Base-by-base conservation (phyloP, 352 stramenopile genomes). In the Globisporangium spinosum region DNA sequence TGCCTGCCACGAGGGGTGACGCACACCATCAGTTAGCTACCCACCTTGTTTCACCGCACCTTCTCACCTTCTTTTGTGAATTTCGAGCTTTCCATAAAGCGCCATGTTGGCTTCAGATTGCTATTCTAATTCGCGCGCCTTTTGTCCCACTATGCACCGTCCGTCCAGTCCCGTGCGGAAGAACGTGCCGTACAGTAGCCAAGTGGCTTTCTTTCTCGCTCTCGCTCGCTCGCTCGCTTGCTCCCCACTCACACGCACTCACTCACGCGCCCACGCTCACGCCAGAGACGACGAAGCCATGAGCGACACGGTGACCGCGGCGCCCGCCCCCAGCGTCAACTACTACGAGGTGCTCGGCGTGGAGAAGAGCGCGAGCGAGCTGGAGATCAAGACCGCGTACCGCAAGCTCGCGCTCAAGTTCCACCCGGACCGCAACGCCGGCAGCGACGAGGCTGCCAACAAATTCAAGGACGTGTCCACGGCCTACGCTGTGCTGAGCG, bases 361-460 rank as follows among this genome's bases (percentile, higher is more conserved):
- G 34, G 87, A 94, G 34, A 91, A 90, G 67, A 85, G 87, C 49
- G 79, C 90, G 40, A 95, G 87, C 40, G 88, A 96, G 73, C 80
- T 95, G 62, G 90, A 97, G 72, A 97, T 97, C 76, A 96, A 96
- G 74, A 82, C 75, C 22, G 83, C 89, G 29, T 97, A 97, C 81
- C 83, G 86, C 61, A 96, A 96, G 76, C 76, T 96, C 51, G 89
- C 88, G 65, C 85, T 96, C 71, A 95, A 97, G 75, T 93, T 91
- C 70, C 90, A 97, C 67, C 90, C 90, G 22, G 90, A 97, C 70
- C 87, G 89, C 67, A 95, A 97, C 58, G 83, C 82, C 25, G 89
- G 89, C 68, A 90, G 82, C 23, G 74, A 76, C 49, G 88, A 93
- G 23, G 88, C 88, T 8, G 82, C 79, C 27, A 85, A 96, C 59